phyloP scores from a whole-genome alignment of 306 rosid genomes.

The Citrullus amarus region DNA sequence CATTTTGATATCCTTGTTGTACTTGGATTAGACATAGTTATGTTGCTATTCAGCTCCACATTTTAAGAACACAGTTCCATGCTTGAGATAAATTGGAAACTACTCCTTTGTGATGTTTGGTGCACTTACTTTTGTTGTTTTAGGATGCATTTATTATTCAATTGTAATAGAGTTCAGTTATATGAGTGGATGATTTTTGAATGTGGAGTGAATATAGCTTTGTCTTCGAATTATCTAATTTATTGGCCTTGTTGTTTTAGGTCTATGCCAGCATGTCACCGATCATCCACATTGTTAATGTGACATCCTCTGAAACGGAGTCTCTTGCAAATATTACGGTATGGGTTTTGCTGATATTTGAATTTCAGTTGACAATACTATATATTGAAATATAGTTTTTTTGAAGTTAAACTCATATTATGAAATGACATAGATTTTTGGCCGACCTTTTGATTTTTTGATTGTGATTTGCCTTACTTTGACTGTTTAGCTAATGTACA shows the following conservation, averaged over 20 bases:
- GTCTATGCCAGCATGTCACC: constrained; percentile 96
- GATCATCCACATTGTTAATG: constrained; percentile 53
- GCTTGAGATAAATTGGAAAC: neutral
- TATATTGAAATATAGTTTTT: neutral
- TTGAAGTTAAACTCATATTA: neutral
- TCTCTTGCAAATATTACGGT: constrained; percentile 75
- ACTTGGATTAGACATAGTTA: neutral
- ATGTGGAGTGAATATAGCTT: neutral
- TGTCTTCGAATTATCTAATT: neutral
- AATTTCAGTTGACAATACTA: neutral
- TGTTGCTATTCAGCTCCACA: neutral
- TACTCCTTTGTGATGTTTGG: neutral
- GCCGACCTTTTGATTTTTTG: neutral
- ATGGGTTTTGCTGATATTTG: constrained; percentile 19
- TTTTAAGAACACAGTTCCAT: neutral
- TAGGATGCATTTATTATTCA: neutral
- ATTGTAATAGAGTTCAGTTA: neutral
- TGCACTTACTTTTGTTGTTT: neutral
- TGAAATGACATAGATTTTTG: neutral
- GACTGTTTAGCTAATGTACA: neutral
- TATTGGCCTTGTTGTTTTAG: constrained; percentile 29
- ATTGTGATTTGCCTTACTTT: neutral
- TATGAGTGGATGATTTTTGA: neutral
- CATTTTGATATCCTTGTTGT: neutral
- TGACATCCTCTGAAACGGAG: constrained; percentile 47